phyloP scores from a whole-genome alignment of 2,329 filamentous ascomycete species.

The Diaporthe vexans region DNA sequence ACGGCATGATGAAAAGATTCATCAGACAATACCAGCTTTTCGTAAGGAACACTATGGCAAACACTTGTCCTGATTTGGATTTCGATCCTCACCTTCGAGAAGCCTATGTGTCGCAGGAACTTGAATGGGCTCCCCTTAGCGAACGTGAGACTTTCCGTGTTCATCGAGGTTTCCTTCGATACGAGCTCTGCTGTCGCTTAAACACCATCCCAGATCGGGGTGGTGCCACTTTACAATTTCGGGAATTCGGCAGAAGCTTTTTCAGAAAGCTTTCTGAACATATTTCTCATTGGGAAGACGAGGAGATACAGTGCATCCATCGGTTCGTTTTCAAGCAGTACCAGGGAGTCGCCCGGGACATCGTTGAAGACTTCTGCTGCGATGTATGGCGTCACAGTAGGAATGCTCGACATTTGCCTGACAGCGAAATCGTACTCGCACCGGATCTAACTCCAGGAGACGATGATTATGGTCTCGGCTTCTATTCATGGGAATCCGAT shows the following conservation, averaged over 20 bases:
- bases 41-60: rapidly evolving
- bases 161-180: neutral
- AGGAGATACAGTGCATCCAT: neutral
- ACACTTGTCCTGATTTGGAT: rapidly evolving
- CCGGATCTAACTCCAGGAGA: rapidly evolving
- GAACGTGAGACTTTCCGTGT: neutral
- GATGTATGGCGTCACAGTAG: neutral
- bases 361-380: neutral
- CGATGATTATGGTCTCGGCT: rapidly evolving
- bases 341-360: neutral
- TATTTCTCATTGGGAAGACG: neutral
- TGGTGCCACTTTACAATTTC: too few species aligned
- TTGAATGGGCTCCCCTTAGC: neutral
- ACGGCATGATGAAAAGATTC: neutral
- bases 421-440: neutral
- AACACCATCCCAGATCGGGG: rapidly evolving
- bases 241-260: too few species aligned
- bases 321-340: neutral
- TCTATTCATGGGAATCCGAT: rapidly evolving
- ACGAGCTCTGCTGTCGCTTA: neutral
- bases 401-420: neutral
- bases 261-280: neutral
- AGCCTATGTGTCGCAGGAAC: too few species aligned
- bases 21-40: neutral
- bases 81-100: too few species aligned